Percentiles rank a stretch among this genome's conserved stretches.
Conservation (phyloP, 2,329 filamentous ascomycete genomes). For the Ascochyta viciae-villosae region DNA sequence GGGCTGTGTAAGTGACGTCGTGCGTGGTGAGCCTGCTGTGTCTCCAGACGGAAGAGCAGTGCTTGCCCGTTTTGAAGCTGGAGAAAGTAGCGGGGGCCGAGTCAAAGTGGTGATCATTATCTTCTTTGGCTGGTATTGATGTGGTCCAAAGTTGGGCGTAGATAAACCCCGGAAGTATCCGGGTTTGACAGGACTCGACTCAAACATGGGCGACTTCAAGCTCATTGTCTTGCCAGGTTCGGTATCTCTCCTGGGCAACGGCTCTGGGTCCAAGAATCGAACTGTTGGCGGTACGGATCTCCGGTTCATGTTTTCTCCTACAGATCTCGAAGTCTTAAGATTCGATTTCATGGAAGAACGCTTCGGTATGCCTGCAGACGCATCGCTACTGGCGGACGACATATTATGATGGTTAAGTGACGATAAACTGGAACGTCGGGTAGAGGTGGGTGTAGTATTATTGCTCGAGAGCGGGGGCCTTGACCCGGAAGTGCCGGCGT, state of each 20-base stretch:
- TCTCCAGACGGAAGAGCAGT: neutral
- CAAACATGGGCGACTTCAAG: neutral
- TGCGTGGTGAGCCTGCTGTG: neutral
- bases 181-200: constrained; percentile 1
- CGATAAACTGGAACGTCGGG: constrained; percentile 20
- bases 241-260: constrained; percentile 12
- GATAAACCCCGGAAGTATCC: constrained; percentile 13
- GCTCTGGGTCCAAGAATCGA: constrained; percentile 33
- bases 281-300: constrained; percentile 33
- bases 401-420: constrained; percentile 25
- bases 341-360: constrained; percentile 32
- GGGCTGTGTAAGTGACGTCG: constrained; percentile 13
- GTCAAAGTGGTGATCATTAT: constrained; percentile 6
- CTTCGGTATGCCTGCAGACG: constrained; percentile 9
- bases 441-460: constrained; percentile 27
- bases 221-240: neutral
- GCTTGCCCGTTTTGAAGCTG: constrained; percentile 8
- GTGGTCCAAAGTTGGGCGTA: constrained; percentile 13
- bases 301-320: constrained; percentile 14
- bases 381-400: constrained; percentile 22
- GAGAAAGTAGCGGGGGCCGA: constrained; percentile 9
- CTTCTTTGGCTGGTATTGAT: constrained; percentile 14
- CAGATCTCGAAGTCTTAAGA: constrained; percentile 28
- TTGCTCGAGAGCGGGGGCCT: constrained; percentile 22
- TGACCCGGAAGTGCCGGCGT: constrained; percentile 11